Conservation (phyloP, 305 asterid genomes). For the Nicotiana rustica region DNA sequence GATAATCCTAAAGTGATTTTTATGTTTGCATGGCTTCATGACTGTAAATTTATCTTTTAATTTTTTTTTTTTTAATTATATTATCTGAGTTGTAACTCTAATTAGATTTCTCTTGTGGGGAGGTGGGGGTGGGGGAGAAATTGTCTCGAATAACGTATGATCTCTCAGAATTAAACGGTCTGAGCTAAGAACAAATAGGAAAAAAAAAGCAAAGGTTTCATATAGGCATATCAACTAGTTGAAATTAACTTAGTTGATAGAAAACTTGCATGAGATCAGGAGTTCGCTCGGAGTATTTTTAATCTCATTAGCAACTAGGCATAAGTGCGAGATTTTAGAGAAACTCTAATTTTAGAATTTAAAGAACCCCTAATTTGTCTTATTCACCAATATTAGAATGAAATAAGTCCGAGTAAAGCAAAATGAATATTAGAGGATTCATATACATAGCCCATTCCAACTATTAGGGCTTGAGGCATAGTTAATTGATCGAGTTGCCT, state of each 20-base stretch:
- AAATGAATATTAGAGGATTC: constrained; percentile 20
- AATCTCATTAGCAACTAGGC: neutral
- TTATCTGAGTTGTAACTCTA: neutral
- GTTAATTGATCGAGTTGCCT: neutral
- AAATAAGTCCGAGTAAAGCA: neutral
- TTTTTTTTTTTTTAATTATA: neutral
- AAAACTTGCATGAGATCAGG: neutral
- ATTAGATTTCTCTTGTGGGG: constrained; percentile 11
- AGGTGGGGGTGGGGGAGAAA: neutral
- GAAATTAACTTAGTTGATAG: neutral
- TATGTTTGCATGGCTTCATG: constrained; percentile 20
- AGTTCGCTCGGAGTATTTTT: neutral
- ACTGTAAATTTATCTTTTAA: neutral
- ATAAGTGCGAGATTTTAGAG: constrained; percentile 18
- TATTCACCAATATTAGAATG: neutral
- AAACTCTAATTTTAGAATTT: constrained; percentile 6
- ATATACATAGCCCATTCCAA: neutral
- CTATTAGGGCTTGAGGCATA: constrained; percentile 2
- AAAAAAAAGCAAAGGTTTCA: neutral
- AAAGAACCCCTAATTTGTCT: neutral
- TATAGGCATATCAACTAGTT: neutral
- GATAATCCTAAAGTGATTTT: constrained; percentile 12
- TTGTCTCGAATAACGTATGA: neutral
- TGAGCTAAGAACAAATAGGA: neutral
- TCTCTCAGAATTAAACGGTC: neutral